Base-by-base conservation (phyloP, 805 yeast species). In the Candida multigemmis region DNA sequence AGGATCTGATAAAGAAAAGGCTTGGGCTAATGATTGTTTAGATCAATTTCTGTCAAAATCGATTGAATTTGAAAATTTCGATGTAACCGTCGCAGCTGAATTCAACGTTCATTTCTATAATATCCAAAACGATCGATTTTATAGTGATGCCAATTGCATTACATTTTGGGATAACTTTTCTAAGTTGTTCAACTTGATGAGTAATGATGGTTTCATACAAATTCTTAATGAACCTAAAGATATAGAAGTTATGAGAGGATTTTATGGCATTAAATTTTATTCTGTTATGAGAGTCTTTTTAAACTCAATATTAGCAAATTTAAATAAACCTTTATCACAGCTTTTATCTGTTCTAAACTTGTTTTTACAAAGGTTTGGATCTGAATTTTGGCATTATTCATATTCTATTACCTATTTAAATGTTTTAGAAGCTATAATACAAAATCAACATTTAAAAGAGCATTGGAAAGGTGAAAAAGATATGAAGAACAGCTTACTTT, bases 351-450 rank as follows among this genome's bases (percentile, higher is more conserved):
- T 71, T 3, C 59, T 80, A 18, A 42, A 58, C 9, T 33, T 59
- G 6, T 46, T 77, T 1, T 46, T 81, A 14, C 33, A 37, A 3
- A 56, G 56, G 21, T 53, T 73, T 7, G 65, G 60, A 6, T 12
- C 41, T 0, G 52, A 55, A 3, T 70, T 77, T 32, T 83, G 91
- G 89, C 40, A 46, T 0, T 38, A 53, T 14, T 60, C 74, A 3
- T 53, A 66, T 1, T 83, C 82, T 0, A 67, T 57, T 33, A 68
- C 70, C 2, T 70, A 67, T 33, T 62, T 60, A 16, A 74, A 73
- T 33, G 56, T 77, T 23, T 47, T 80, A 27, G 86, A 78, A 36
- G 63, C 74, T 11, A 57, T 79, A 1, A 61, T 78, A 24, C 67
- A 68, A 12, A 75, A 69, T 38, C 74, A 77, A 1, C 50, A 58